Percentiles rank a stretch among this genome's conserved stretches.
Evolutionary conservation across 2,329 filamentous ascomycete genomes (phyloP).

Genomic region (Colletotrichum destructivum): DNA sequence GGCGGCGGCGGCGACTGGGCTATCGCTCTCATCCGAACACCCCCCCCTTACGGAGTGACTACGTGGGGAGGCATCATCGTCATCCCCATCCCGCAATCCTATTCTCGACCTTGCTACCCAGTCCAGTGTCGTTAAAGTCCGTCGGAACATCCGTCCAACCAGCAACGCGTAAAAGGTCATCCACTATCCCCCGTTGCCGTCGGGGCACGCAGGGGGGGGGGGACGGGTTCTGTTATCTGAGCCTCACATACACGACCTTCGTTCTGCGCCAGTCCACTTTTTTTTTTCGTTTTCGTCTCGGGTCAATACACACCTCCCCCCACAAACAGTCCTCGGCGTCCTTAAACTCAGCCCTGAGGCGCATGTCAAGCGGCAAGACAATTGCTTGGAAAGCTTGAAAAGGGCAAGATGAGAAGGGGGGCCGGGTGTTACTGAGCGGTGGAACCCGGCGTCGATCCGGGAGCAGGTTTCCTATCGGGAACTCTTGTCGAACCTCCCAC

Average conservation of each 20-base stretch:
- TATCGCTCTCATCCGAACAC: constrained; percentile 21
- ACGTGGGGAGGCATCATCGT: constrained; percentile 7
- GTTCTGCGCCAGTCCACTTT: constrained; percentile 9
- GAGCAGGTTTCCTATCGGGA: constrained; percentile 8
- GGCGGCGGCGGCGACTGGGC: not conserved
- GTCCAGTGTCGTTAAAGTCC: not conserved
- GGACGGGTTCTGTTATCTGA: constrained; percentile 12
- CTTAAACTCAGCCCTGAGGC: constrained; percentile 27
- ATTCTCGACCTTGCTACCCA: constrained; percentile 26
- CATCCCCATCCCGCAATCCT: constrained; percentile 21
- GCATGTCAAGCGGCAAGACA: not conserved
- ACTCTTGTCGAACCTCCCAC: constrained; percentile 18
- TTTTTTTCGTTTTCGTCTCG: not conserved
- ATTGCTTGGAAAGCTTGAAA: not conserved
- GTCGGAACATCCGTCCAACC: constrained; percentile 28
- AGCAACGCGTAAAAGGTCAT: constrained; percentile 35
- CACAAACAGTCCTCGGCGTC: not conserved
- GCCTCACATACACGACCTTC: constrained; percentile 30
- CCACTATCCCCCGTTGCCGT: constrained; percentile 21
- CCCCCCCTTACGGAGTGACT: not conserved
- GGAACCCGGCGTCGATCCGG: constrained; percentile 19
- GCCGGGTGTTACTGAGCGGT: constrained; percentile 2
- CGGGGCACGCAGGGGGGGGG: constrained; percentile 16
- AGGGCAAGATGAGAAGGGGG: not conserved
- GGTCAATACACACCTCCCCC: constrained; percentile 21